Conservation (phyloP, 371 early-diverging fungal genomes). For the Chytridium lagenaria region DNA sequence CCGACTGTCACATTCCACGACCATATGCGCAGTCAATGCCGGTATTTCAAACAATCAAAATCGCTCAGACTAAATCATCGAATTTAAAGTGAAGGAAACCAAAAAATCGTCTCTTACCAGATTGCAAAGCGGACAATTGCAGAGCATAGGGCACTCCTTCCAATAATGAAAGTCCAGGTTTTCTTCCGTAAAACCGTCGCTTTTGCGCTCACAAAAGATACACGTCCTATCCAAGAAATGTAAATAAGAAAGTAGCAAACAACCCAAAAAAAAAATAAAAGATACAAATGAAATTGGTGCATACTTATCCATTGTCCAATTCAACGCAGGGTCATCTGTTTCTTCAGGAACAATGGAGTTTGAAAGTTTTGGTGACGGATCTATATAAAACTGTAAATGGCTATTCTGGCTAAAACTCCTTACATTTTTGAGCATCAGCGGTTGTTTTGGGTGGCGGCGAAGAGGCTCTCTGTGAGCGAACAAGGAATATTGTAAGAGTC, state of each 20-base stretch:
- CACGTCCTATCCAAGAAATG: constrained; percentile 62
- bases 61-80: too few relatives aligned
- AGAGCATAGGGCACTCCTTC: constrained; percentile 74
- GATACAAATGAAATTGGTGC: too few relatives aligned
- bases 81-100: too few relatives aligned
- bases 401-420: not conserved
- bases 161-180: constrained; percentile 78
- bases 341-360: not conserved
- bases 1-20: constrained; percentile 68
- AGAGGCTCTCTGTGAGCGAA: not conserved
- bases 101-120: too few relatives aligned
- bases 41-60: constrained; percentile 75
- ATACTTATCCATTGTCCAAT: constrained; percentile 19
- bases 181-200: constrained; percentile 72
- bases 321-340: constrained; percentile 13
- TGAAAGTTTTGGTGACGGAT: not conserved
- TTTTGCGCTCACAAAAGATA: constrained; percentile 79
- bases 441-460: not conserved
- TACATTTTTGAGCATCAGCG: not conserved
- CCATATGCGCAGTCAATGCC: constrained; percentile 68
- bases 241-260: constrained; percentile 10
- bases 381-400: not conserved
- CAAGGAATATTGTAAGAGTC: not conserved
- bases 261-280: not conserved
- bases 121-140: constrained; percentile 73